phyloP scores from a whole-genome alignment of 2,329 filamentous ascomycete species.

The Sclerotinia sclerotiorum region DNA sequence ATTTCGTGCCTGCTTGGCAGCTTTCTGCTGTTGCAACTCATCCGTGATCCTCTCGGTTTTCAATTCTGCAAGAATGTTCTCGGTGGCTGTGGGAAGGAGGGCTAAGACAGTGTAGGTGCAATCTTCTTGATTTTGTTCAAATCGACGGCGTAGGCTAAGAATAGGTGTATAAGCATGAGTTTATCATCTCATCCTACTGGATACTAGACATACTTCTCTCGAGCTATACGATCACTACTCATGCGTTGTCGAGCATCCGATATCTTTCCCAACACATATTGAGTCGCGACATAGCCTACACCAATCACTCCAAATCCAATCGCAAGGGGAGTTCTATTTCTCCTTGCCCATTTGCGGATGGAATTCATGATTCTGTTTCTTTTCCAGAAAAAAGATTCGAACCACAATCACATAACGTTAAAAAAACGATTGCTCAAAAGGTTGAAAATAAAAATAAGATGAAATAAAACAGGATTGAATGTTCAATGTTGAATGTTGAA shows the following conservation, averaged over 20 bases:
- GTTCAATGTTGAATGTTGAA: not conserved
- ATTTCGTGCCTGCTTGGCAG: constrained; percentile 64
- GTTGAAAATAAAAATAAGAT: constrained; percentile 12
- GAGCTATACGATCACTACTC: constrained; percentile 91
- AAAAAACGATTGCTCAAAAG: not conserved
- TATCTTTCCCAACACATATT: constrained; percentile 90
- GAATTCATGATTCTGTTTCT: constrained; percentile 52
- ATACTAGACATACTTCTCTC: constrained; percentile 78
- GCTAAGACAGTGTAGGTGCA: constrained; percentile 98
- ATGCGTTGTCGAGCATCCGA: constrained; percentile 93
- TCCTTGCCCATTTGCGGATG: constrained; percentile 85
- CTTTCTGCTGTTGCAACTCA: constrained; percentile 92
- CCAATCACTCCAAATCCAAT: constrained; percentile 85
- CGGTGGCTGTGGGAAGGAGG: constrained; percentile 84
- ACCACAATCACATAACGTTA: constrained; percentile 30
- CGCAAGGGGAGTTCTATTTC: constrained; percentile 86
- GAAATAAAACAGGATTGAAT: constrained; percentile 6
- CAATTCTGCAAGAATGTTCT: constrained; percentile 82
- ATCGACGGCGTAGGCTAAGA: constrained; percentile 81
- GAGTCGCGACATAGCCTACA: constrained; percentile 85
- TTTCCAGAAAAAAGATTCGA: constrained; percentile 4
- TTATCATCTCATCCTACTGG: not conserved
- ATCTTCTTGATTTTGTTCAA: constrained; percentile 98
- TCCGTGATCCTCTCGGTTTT: constrained; percentile 91
- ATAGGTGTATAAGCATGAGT: constrained; percentile 26